These are phyloP conservation scores for Coniochaeta sp. DNA, from an alignment of 2,329 filamentous ascomycete species.

Conservation along the genomic window DNA sequence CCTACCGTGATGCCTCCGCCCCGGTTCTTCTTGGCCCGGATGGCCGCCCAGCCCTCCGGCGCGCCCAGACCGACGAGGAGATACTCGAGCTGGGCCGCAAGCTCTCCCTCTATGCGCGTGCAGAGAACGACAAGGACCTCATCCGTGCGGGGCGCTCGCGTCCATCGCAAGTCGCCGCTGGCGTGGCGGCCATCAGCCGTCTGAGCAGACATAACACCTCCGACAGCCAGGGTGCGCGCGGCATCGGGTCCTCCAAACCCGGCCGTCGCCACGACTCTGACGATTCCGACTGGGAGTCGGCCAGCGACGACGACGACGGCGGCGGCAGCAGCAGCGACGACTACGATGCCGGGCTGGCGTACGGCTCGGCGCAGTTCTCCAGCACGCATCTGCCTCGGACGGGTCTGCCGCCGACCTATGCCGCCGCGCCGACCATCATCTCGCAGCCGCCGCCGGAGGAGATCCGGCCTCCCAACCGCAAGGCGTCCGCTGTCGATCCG, in stretches of 20 bases:
- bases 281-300: constrained; percentile 51
- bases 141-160: constrained; percentile 31
- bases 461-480: constrained; percentile 22
- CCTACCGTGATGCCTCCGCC: constrained; percentile 5
- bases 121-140: constrained; percentile 43
- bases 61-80: constrained; percentile 46
- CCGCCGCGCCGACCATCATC: constrained; percentile 24
- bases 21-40: constrained; percentile 13
- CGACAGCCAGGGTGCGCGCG: constrained; percentile 15
- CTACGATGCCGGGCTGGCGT: constrained; percentile 33
- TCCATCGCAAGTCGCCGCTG: constrained; percentile 28
- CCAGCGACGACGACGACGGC: constrained; percentile 29
- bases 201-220: constrained; percentile 29
- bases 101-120: constrained; percentile 43
- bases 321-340: constrained; percentile 30
- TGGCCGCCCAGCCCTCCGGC: constrained; percentile 15
- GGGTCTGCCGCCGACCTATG: constrained; percentile 7
- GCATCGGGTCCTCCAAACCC: constrained; percentile 22
- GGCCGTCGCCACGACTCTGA: constrained; percentile 31
- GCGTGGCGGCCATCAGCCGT: constrained; percentile 31
- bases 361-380: constrained; percentile 24
- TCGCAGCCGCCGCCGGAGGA: constrained; percentile 19
- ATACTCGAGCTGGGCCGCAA: constrained; percentile 48
- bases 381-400: constrained; percentile 14
- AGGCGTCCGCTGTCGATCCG: constrained; percentile 49